phyloP scores from a whole-genome alignment of 768 basidiomycete species.

The Amanita brunnescens region DNA sequence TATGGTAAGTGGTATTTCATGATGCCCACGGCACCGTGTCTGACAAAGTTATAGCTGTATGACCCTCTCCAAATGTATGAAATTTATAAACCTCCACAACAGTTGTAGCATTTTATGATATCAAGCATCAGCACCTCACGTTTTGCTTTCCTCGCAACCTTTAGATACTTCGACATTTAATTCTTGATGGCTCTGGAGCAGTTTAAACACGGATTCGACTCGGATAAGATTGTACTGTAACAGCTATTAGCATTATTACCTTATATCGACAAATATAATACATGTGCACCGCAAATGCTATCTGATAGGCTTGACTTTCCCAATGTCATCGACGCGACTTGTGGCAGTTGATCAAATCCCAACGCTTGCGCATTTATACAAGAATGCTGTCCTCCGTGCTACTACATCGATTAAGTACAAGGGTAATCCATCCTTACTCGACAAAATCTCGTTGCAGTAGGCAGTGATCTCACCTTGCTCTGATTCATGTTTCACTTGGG shows the following conservation, averaged over 20 bases:
- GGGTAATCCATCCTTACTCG: conserved; percentile 34
- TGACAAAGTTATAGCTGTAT: not conserved
- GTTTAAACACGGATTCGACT: not conserved
- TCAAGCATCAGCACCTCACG: not conserved
- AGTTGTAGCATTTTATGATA: not conserved
- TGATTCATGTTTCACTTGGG: conserved; percentile 1
- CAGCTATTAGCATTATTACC: conserved; percentile 7
- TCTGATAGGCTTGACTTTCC: not conserved
- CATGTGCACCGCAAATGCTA: not conserved
- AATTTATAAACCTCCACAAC: not conserved
- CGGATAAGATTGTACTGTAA: not conserved
- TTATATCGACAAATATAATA: not conserved
- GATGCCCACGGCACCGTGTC: not conserved
- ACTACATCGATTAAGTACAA: conserved; percentile 20
- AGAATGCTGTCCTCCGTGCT: conserved; percentile 27
- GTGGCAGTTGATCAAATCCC: conserved; percentile 45
- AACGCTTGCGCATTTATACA: conserved; percentile 49
- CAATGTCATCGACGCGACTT: conserved; percentile 18
- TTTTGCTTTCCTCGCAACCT: not conserved
- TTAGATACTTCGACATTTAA: not conserved
- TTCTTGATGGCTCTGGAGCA: not conserved
- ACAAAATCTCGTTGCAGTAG: conserved; percentile 62
- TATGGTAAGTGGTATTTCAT: not conserved
- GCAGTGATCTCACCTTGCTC: conserved; percentile 17
- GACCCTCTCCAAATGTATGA: not conserved